phyloP scores from a whole-genome alignment of 345 rosid species.

The Lepidium didymum region DNA sequence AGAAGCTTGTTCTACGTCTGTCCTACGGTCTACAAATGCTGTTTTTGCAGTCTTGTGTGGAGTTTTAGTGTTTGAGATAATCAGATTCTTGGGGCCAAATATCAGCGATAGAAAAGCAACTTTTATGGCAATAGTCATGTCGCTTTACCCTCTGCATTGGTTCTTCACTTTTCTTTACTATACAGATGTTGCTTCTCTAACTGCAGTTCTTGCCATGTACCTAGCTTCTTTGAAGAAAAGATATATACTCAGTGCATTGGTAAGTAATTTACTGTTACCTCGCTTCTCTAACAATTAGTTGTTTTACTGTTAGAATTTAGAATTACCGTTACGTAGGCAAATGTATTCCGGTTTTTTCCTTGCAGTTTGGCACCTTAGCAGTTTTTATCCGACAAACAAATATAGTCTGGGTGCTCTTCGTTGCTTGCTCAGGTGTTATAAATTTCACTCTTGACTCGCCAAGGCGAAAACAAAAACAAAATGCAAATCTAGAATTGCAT shows the following conservation, averaged over 20 bases:
- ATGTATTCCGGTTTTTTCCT: slow-evolving; percentile 5
- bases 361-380: slow-evolving; percentile 75
- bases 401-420: slow-evolving; percentile 81
- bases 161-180: slow-evolving; percentile 92
- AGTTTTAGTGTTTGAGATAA: slow-evolving; percentile 58
- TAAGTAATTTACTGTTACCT: slow-evolving; percentile 34
- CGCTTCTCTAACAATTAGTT: not conserved
- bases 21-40: slow-evolving; percentile 63
- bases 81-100: slow-evolving; percentile 48
- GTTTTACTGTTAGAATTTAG: not conserved
- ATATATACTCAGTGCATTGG: slow-evolving; percentile 72
- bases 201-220: slow-evolving; percentile 82
- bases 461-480: slow-evolving; percentile 22
- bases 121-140: slow-evolving; percentile 44
- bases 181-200: slow-evolving; percentile 88
- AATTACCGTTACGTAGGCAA: not conserved
- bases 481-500: slow-evolving; percentile 10
- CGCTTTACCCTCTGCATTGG: slow-evolving; percentile 88
- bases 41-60: slow-evolving; percentile 71
- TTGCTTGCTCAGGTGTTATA: slow-evolving; percentile 70
- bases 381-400: slow-evolving; percentile 76
- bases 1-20: slow-evolving; percentile 49
- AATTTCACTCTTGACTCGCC: slow-evolving; percentile 41
- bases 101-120: slow-evolving; percentile 54
- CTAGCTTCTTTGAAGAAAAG: slow-evolving; percentile 70